Evolutionary conservation across 108 stramenopile species (phyloP).

Genomic region (Phaeodactylum tricornutum): DNA sequence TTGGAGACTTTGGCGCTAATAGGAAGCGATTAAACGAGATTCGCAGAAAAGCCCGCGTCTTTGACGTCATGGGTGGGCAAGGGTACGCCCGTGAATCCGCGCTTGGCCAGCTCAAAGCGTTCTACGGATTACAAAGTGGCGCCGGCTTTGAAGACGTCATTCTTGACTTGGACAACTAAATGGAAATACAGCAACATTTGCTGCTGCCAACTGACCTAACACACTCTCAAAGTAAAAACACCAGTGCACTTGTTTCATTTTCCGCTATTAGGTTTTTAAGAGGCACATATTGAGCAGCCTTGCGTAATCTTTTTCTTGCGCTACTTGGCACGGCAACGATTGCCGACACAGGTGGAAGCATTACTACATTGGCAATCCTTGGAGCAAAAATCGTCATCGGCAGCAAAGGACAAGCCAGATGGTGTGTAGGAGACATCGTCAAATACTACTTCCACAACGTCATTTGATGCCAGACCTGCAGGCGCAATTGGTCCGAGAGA

Average conservation of each 20-base stretch:
- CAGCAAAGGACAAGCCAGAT: not conserved
- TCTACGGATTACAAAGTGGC: slow-evolving; percentile 73
- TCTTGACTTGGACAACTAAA: slow-evolving; percentile 33
- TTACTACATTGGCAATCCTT: slow-evolving; percentile 2
- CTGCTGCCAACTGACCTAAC: too few species aligned
- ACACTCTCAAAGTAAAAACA: too few species aligned
- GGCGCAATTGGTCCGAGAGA: slow-evolving; percentile 11
- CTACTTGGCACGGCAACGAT: too few species aligned
- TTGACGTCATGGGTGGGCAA: slow-evolving; percentile 68
- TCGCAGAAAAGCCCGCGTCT: slow-evolving; percentile 38
- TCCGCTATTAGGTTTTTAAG: not conserved
- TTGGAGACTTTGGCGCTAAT: slow-evolving; percentile 52
- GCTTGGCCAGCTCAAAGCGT: slow-evolving; percentile 76
- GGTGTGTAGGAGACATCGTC: not conserved
- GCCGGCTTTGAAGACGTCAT: slow-evolving; percentile 67
- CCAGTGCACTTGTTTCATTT: not conserved
- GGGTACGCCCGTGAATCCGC: slow-evolving; percentile 17
- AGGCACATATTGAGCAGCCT: too few species aligned
- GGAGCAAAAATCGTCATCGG: not conserved
- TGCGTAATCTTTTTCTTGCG: too few species aligned
- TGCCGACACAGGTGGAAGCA: too few species aligned
- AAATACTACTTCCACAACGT: not conserved
- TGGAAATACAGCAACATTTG: too few species aligned
- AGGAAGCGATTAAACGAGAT: slow-evolving; percentile 52
- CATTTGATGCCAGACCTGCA: not conserved